phyloP scores from a whole-genome alignment of 192 early-diverging fungal species.

The Podila horticola region DNA sequence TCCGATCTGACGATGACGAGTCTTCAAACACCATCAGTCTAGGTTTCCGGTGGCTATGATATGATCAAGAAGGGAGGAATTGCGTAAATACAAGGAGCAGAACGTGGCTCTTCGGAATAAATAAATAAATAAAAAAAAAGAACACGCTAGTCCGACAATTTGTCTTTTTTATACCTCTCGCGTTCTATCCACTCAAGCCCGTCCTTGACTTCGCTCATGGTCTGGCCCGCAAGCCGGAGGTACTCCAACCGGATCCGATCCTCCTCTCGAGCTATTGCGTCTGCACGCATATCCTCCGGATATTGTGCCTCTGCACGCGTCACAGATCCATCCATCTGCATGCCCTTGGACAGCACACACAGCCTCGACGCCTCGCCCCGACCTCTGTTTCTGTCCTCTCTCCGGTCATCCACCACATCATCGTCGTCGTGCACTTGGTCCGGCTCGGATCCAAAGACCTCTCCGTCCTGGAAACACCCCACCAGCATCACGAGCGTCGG shows the following conservation, averaged over 20 bases:
- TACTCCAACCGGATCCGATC: constrained; percentile 5
- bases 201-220: constrained; percentile 42
- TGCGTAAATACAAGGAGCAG: neutral
- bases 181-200: constrained; percentile 27
- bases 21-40: constrained; percentile 25
- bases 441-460: too few relatives aligned
- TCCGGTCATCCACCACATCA: neutral
- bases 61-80: neutral
- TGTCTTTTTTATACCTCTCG: constrained; percentile 8
- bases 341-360: too few relatives aligned
- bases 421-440: neutral
- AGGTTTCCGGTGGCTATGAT: constrained; percentile 23
- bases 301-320: neutral
- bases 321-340: neutral
- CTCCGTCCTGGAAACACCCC: neutral
- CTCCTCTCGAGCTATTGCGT: neutral
- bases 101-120: neutral
- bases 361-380: too few relatives aligned
- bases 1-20: neutral
- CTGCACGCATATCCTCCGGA: constrained; percentile 3
- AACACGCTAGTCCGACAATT: neutral
- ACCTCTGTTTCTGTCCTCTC: neutral
- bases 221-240: constrained; percentile 5
- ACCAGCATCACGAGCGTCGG: constrained; percentile 7
- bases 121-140: neutral